Base-by-base conservation (phyloP, 2,329 filamentous ascomycete species). In the Madurella fahalii region DNA sequence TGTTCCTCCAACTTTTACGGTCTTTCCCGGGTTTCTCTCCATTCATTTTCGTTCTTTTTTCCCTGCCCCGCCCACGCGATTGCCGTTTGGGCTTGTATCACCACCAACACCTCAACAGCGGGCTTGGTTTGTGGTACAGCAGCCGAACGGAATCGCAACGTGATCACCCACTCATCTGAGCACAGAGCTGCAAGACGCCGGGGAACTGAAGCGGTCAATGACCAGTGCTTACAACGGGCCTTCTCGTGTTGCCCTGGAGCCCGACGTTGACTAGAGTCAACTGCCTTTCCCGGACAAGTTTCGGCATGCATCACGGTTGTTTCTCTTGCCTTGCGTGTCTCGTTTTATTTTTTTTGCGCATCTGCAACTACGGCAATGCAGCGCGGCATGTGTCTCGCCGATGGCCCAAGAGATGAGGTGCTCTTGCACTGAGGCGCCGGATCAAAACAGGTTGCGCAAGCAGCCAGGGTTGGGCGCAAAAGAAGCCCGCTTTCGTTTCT, bases 141-240 rank as follows among this genome's bases (percentile, higher is more conserved):
- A 30, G n/a, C 15, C 31, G 51, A 54, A 50, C 42, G 54, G 49
- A 57, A 53, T 54, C 54, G 48, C 50, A 60, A 40, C 17, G 20
- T 41, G 30, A 47, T 42, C 53, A 50, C 51, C 13, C 44, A 40
- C 43, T 58, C 52, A 52, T 49, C 50, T 45, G 30, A 48, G 37
- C 41, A 55, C 57, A 48, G 42, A 46, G 30, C 54, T 62, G 61
- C 60, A 59, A 46, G 44, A 13, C 46, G 53, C 60, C 60, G 62
- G 47, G 47, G 50, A 43, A 32, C 44, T 52, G 45, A 42, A 49
- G 53, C 59, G 52, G 50, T 61, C 59, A 63, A 53, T 59, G 56
- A 42, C 37, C 40, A 50, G 39, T 45, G 32, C 16, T 43, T 39
- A 25, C 18, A 20, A 2, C n/a, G 15, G 30, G 42, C 48, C 30